These are phyloP conservation scores for Hypoxylon lenormandii DNA, from an alignment of 495 filamentous ascomycete genomes.

Conservation along the genomic window DNA sequence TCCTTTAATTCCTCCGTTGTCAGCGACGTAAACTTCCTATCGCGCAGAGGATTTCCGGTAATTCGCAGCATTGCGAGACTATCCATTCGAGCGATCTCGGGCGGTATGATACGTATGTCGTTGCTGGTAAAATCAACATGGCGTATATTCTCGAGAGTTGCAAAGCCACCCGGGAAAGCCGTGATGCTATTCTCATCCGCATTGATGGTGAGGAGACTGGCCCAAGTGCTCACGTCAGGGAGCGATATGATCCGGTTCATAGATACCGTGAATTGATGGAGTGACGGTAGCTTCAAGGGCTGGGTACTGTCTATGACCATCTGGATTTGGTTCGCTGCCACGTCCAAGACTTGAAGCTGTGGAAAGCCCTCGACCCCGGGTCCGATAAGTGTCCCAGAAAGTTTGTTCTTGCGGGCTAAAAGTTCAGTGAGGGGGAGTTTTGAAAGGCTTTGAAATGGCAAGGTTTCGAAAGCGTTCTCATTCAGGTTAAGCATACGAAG, in stretches of 20 bases:
- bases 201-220: constrained; percentile 74
- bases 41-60: constrained; percentile 85
- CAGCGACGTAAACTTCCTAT: constrained; percentile 85
- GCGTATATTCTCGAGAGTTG: constrained; percentile 71
- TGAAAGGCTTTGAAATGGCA: constrained; percentile 76
- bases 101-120: constrained; percentile 77
- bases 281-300: constrained; percentile 67
- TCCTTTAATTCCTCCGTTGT: constrained; percentile 83
- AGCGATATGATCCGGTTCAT: constrained; percentile 79
- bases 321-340: constrained; percentile 77
- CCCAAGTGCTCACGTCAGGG: constrained; percentile 78
- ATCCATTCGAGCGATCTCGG: constrained; percentile 83
- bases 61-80: constrained; percentile 77
- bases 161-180: constrained; percentile 79
- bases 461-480: constrained; percentile 74
- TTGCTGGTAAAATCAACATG: constrained; percentile 87
- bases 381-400: constrained; percentile 77
- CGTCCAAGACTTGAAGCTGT: constrained; percentile 77
- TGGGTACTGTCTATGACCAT: constrained; percentile 22
- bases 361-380: constrained; percentile 66
- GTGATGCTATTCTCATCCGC: constrained; percentile 84
- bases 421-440: constrained; percentile 79
- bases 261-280: constrained; percentile 79
- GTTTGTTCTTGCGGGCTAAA: constrained; percentile 79
- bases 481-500: constrained; percentile 81